Evolutionary conservation across 306 rosid genomes (phyloP).

Genomic region (Lagenaria siceraria): DNA sequence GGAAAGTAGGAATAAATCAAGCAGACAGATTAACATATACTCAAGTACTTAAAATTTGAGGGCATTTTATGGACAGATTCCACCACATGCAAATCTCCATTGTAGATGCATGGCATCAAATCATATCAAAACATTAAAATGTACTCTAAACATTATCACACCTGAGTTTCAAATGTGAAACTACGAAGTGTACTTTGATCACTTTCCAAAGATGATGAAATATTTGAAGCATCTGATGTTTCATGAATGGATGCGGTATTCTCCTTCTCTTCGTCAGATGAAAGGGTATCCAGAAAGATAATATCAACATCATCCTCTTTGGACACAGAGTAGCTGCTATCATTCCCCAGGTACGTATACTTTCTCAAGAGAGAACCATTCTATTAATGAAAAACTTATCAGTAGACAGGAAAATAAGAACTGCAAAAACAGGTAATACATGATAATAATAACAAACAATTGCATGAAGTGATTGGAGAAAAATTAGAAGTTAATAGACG

Average conservation of each 20-base stretch:
- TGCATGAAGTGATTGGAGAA: neutral
- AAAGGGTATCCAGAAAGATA: constrained; percentile 28
- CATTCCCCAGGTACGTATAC: constrained; percentile 64
- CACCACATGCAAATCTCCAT: neutral
- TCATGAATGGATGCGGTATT: constrained; percentile 25
- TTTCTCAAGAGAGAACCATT: constrained; percentile 79
- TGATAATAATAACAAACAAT: neutral
- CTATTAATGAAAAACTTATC: constrained; percentile 23
- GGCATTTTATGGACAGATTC: neutral
- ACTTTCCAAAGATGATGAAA: constrained; percentile 23
- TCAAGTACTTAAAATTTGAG: neutral
- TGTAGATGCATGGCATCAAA: neutral
- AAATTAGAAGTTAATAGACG: neutral
- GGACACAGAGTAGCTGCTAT: constrained; percentile 82
- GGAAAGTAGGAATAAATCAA: neutral
- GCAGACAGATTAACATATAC: neutral
- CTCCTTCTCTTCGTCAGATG: constrained; percentile 36
- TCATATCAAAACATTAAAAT: neutral
- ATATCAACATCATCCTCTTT: constrained; percentile 76
- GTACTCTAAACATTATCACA: constrained; percentile 12
- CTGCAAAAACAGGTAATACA: neutral
- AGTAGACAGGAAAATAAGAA: neutral
- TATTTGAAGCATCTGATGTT: constrained; percentile 23
- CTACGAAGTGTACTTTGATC: constrained; percentile 45
- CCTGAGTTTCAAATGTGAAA: constrained; percentile 97